These are phyloP conservation scores for Jaapia argillacea DNA, from an alignment of 768 basidiomycete species.

Conservation along the genomic window DNA sequence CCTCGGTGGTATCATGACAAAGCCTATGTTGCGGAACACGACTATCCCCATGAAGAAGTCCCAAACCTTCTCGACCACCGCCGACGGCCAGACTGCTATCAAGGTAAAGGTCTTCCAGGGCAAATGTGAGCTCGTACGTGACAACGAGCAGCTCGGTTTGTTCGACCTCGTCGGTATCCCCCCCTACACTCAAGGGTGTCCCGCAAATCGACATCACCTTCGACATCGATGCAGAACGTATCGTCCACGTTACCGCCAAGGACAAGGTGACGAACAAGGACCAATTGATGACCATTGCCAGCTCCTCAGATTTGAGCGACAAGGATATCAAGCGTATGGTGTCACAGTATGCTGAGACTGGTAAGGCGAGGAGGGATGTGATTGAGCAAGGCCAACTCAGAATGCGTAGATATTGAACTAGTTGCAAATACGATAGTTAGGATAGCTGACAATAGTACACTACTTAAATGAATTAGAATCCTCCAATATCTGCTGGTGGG, in stretches of 20 bases:
- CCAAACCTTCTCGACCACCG: conserved; percentile 97
- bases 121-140: conserved; percentile 95
- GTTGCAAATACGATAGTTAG: too few species aligned
- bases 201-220: conserved; percentile 83
- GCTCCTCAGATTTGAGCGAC: conserved; percentile 92
- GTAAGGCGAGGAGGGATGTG: conserved; percentile 76
- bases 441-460: too few species aligned
- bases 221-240: conserved; percentile 97
- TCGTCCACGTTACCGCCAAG: conserved; percentile 96
- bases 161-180: conserved; percentile 99
- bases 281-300: conserved; percentile 95
- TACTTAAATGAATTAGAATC: too few species aligned
- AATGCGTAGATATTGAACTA: conserved; percentile 91
- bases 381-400: conserved; percentile 96
- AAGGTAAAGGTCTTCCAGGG: conserved; percentile 99
- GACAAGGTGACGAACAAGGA: conserved; percentile 88
- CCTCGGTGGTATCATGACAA: conserved; percentile 99
- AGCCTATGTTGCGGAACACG: conserved; percentile 95
- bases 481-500: too few species aligned
- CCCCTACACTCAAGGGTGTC: conserved; percentile 60
- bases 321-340: conserved; percentile 98
- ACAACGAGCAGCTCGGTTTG: conserved; percentile 98
- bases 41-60: conserved; percentile 99
- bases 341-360: conserved; percentile 80
- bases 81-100: conserved; percentile 98